phyloP scores from a whole-genome alignment of 257 asterid species.

The Solanum neorickii region DNA sequence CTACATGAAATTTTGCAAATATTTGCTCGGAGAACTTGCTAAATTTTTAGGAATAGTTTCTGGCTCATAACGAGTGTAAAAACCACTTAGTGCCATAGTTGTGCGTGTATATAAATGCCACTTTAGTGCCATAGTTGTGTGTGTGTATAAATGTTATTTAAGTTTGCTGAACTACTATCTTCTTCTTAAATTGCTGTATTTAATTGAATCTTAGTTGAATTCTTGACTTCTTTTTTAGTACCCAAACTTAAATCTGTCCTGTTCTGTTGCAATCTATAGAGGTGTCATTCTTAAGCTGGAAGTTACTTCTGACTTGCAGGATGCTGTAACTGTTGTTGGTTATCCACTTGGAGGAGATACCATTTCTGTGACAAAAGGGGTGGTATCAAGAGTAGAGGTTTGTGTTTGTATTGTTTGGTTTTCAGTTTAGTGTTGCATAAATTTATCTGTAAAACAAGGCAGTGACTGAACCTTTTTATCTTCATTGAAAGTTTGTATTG shows the following conservation, averaged over 20 bases:
- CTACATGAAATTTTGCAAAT: background rate
- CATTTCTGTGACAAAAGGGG: conserved; percentile 96
- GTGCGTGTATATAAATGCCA: background rate
- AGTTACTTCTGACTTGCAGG: conserved; percentile 32
- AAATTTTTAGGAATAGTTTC: background rate
- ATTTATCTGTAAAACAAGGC: background rate
- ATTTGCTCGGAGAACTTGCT: background rate
- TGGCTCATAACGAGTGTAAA: background rate
- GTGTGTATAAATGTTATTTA: background rate
- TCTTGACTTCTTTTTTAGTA: background rate
- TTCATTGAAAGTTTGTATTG: background rate
- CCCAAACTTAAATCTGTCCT: background rate
- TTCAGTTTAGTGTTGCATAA: background rate
- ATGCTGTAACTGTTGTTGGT: conserved; percentile 92
- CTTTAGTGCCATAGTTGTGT: background rate
- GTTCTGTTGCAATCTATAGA: background rate
- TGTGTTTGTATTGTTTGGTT: conserved; percentile 17
- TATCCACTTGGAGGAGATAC: conserved; percentile 99
- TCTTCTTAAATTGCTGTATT: background rate
- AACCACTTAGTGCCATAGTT: background rate
- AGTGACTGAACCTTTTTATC: background rate
- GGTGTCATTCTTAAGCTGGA: background rate
- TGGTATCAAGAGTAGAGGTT: conserved; percentile 96
- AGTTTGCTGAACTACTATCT: background rate
- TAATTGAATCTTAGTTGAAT: background rate